These are phyloP conservation scores for Candida hungchunana DNA, from an alignment of 805 yeast genomes.

Conservation along the genomic window DNA sequence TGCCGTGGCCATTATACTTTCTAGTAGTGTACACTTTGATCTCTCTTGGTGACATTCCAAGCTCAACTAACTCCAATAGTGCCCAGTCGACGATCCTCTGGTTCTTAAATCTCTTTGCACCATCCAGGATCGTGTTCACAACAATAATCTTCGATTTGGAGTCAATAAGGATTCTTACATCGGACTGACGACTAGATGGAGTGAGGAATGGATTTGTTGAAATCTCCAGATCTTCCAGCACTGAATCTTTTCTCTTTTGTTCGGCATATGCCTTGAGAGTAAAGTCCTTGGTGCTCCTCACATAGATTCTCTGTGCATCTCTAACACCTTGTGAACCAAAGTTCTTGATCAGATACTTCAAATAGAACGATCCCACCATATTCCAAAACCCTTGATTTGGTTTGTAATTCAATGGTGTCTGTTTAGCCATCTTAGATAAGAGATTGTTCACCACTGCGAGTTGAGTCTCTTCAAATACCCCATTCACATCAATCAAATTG, in stretches of 20 bases:
- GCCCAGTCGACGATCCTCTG: conserved; percentile 16
- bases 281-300: conserved; percentile 14
- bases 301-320: conserved; percentile 12
- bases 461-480: conserved; percentile 13
- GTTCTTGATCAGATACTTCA: conserved; percentile 18
- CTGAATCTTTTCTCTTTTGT: conserved; percentile 1
- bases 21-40: conserved; percentile 14
- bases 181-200: conserved; percentile 1
- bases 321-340: conserved; percentile 6
- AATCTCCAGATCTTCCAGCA: conserved; percentile 4
- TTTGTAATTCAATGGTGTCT: conserved; percentile 3
- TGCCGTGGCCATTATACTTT: conserved; percentile 5
- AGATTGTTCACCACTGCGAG: conserved; percentile 16
- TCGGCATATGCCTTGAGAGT: conserved; percentile 10
- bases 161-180: conserved; percentile 13
- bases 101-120: conserved; percentile 10
- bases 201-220: conserved; percentile 19
- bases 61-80: conserved; percentile 12
- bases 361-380: conserved; percentile 17
- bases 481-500: conserved; percentile 8
- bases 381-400: conserved; percentile 15
- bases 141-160: conserved; percentile 12
- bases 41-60: conserved; percentile 19
- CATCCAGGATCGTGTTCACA: conserved; percentile 20
- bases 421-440: conserved; percentile 10